phyloP scores from a whole-genome alignment of 164 flowering plant genomes.

The Santalum album region DNA sequence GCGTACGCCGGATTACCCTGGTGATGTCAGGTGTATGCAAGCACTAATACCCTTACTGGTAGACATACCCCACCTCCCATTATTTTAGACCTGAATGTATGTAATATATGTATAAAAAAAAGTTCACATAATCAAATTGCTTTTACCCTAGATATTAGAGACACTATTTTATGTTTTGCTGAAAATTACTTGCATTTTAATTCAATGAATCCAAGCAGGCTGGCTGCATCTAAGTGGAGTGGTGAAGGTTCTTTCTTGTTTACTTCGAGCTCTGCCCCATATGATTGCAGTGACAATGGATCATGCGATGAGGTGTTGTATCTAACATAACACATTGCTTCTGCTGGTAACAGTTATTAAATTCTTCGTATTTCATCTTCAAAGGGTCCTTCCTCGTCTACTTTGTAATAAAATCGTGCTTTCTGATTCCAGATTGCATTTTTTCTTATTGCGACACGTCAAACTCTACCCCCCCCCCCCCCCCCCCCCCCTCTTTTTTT shows the following conservation, averaged over 20 bases:
- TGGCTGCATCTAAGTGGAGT: constrained; percentile 76
- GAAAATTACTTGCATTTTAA: too few species aligned
- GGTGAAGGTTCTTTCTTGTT: constrained; percentile 86
- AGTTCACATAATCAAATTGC: too few species aligned
- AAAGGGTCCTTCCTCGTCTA: too few species aligned
- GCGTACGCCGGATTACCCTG: constrained; percentile 56
- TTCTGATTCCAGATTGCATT: too few species aligned
- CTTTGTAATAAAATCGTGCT: too few species aligned
- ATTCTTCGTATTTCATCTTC: background rate
- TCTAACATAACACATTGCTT: constrained; percentile 11
- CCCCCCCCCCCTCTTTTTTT: too few species aligned
- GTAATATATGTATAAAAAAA: too few species aligned
- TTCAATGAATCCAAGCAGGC: too few species aligned
- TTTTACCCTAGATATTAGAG: too few species aligned
- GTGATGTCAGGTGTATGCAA: constrained; percentile 66
- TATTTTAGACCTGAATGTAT: background rate
- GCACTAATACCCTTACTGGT: background rate
- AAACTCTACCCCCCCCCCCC: too few species aligned
- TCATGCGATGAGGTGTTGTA: constrained; percentile 71
- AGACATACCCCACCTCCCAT: background rate
- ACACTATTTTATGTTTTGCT: too few species aligned
- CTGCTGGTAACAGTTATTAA: background rate
- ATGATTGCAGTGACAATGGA: constrained; percentile 83
- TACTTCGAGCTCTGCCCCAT: constrained; percentile 90
- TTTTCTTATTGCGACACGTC: too few species aligned